phyloP scores from a whole-genome alignment of 768 basidiomycete species.

The Lactarius tabidus region DNA sequence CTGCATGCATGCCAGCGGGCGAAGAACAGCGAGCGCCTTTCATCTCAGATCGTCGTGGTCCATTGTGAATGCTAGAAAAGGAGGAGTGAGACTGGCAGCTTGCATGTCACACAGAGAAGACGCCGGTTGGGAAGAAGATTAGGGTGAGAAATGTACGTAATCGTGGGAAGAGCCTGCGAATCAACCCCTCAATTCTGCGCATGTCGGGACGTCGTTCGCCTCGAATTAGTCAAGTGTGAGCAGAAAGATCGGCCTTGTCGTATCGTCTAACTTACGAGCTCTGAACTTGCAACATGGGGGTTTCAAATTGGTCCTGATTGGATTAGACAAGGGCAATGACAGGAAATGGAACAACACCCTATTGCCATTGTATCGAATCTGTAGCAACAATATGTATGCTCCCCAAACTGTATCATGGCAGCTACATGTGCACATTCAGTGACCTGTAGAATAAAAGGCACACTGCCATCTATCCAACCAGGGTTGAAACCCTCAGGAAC shows the following conservation, averaged over 20 bases:
- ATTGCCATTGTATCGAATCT: background rate
- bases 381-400: background rate
- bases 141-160: background rate
- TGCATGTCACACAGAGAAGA: background rate
- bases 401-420: background rate
- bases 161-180: background rate
- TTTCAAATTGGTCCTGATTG: background rate
- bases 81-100: background rate
- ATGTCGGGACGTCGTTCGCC: background rate
- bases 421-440: background rate
- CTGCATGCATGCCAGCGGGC: background rate
- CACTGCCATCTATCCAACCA: background rate
- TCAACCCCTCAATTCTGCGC: background rate
- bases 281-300: background rate
- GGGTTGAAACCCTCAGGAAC: background rate
- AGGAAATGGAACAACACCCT: background rate
- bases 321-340: background rate
- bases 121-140: too few species aligned
- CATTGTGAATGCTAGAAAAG: background rate
- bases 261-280: background rate
- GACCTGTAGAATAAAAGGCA: background rate
- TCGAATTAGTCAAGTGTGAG: background rate
- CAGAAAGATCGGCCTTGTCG: background rate
- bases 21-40: background rate
- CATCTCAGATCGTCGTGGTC: background rate